A percentile compares a stretch with the other conserved stretches of the same genome.
phyloP scores from a whole-genome alignment of 805 yeast species.

The Candida argentea region DNA sequence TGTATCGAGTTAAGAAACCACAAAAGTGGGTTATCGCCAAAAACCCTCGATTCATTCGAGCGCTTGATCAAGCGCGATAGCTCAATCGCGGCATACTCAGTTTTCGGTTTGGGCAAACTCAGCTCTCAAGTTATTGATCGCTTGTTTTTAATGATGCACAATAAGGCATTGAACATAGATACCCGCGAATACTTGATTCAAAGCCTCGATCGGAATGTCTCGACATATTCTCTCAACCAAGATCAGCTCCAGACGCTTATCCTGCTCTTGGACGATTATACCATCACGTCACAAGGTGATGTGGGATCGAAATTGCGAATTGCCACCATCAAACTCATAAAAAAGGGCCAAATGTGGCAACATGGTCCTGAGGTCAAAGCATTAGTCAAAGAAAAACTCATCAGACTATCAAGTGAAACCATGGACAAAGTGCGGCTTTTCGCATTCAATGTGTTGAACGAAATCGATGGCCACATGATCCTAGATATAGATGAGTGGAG shows the following conservation, averaged over 20 bases:
- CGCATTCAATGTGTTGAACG: conserved; percentile 30
- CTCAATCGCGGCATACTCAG: too few relatives aligned
- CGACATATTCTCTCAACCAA: too few relatives aligned
- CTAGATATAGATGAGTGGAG: neutral
- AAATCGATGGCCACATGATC: conserved; percentile 4
- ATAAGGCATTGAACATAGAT: too few relatives aligned
- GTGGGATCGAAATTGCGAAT: conserved; percentile 72
- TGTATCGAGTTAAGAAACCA: too few relatives aligned
- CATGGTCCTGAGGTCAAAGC: conserved; percentile 3
- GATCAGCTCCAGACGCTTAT: conserved; percentile 17
- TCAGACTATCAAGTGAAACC: conserved; percentile 55
- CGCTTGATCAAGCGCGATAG: too few relatives aligned
- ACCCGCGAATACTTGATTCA: conserved; percentile 13
- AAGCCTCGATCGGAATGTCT: too few relatives aligned
- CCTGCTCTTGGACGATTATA: conserved; percentile 71
- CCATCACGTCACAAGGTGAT: conserved; percentile 77
- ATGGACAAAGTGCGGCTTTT: conserved; percentile 42
- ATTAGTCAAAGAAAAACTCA: conserved; percentile 22
- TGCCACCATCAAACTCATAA: conserved; percentile 36
- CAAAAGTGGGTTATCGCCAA: too few relatives aligned
- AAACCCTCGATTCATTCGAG: too few relatives aligned
- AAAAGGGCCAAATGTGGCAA: too few relatives aligned
- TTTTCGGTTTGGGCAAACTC: too few relatives aligned
- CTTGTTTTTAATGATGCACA: too few relatives aligned
- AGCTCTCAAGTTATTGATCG: too few relatives aligned